Evolutionary conservation across 2,329 filamentous ascomycete genomes (phyloP).

Genomic region (Trichoderma harzianum): DNA sequence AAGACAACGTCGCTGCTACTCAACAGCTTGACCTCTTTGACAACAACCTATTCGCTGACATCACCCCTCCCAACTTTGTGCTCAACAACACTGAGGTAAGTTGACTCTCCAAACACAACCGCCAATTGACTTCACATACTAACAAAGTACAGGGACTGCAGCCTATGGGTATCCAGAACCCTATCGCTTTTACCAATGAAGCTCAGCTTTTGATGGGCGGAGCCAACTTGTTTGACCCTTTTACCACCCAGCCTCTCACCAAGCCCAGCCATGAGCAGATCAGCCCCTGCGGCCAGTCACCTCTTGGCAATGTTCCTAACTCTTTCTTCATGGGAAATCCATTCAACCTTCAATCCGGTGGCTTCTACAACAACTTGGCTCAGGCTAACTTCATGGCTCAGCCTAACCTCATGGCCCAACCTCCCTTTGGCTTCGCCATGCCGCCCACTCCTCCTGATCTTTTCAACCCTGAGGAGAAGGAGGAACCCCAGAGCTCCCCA

Average conservation of each 20-base stretch:
- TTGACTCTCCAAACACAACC: no score
- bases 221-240: neutral
- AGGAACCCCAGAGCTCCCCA: neutral
- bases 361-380: neutral
- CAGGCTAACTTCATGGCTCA: neutral
- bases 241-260: neutral
- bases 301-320: neutral
- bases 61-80: neutral
- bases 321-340: neutral
- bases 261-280: neutral
- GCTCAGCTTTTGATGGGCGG: neutral
- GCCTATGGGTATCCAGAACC: neutral
- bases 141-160: neutral
- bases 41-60: neutral
- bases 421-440: neutral
- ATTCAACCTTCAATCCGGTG: neutral
- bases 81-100: neutral
- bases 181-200: neutral
- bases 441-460: neutral
- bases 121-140: neutral
- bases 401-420: neutral
- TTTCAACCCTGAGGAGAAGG: neutral
- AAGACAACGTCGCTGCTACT: neutral
- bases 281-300: neutral
- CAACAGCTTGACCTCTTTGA: neutral